Conservation (phyloP, 768 basidiomycete species). For the Tephrocybe sp. region DNA sequence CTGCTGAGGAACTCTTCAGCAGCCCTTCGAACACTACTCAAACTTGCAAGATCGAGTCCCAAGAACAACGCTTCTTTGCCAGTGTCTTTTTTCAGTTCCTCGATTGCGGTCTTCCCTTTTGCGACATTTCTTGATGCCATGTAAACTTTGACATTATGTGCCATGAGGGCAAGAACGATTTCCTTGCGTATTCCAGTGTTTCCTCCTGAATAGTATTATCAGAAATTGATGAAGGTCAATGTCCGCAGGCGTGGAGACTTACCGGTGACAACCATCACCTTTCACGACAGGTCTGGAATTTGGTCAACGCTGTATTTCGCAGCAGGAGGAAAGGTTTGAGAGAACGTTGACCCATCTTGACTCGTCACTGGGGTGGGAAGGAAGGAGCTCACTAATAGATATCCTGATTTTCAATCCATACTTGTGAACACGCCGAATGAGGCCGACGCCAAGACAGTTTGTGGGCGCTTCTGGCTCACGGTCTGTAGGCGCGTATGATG, state of each 20-base stretch:
- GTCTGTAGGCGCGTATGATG: no score
- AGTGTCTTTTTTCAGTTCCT: slow-evolving; percentile 30
- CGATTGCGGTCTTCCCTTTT: slow-evolving; percentile 32
- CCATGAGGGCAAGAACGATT: slow-evolving; percentile 28
- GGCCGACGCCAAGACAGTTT: no score
- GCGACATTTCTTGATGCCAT: slow-evolving; percentile 30
- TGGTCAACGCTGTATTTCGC: slow-evolving; percentile 21
- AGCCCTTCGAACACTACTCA: slow-evolving; percentile 30
- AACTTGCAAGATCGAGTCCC: slow-evolving; percentile 34
- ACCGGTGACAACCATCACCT: slow-evolving; percentile 31
- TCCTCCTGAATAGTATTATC: slow-evolving; percentile 22
- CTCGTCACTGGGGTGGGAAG: neutral
- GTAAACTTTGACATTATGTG: slow-evolving; percentile 38
- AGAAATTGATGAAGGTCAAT: neutral
- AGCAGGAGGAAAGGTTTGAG: slow-evolving; percentile 20
- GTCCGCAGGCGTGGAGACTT: neutral
- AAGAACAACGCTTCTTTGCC: slow-evolving; percentile 34
- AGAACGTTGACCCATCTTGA: slow-evolving; percentile 2
- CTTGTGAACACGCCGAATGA: no score
- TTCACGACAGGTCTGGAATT: slow-evolving; percentile 34
- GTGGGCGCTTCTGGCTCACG: no score
- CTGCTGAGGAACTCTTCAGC: slow-evolving; percentile 37
- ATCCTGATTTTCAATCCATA: no score
- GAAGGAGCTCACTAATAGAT: neutral
- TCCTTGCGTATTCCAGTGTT: slow-evolving; percentile 38